Evolutionary conservation across 2,329 filamentous ascomycete species (phyloP).

Genomic region (Penicillium sclerotigenum): DNA sequence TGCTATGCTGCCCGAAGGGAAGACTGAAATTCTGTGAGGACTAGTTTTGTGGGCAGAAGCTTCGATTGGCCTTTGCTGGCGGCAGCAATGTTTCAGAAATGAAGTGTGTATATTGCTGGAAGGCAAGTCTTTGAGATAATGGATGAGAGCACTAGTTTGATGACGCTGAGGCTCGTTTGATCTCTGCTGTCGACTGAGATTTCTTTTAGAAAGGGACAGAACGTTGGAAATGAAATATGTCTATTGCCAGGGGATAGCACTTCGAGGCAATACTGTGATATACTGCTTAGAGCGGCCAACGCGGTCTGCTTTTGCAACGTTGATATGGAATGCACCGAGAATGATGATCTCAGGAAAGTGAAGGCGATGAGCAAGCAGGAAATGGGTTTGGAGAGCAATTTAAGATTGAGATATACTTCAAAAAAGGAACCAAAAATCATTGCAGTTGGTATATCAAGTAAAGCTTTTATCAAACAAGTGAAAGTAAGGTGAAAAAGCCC

Average conservation of each 20-base stretch:
- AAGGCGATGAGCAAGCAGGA: not conserved
- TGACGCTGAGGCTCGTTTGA: not conserved
- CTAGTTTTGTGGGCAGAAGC: not conserved
- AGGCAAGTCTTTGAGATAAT: not conserved
- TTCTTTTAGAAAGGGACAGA: not conserved
- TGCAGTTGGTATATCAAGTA: not conserved
- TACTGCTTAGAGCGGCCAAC: not conserved
- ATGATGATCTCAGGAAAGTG: no score
- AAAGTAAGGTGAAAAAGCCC: not conserved
- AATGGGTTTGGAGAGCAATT: not conserved
- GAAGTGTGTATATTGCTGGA: not conserved
- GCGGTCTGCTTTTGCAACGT: not conserved
- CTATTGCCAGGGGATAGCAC: not conserved
- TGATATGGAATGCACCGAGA: not conserved
- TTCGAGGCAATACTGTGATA: not conserved
- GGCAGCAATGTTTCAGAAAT: not conserved
- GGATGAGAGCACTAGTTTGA: not conserved
- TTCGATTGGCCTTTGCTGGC: not conserved
- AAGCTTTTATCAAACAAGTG: not conserved
- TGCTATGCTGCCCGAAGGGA: not conserved
- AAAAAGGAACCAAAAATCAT: not conserved
- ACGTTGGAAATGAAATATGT: not conserved
- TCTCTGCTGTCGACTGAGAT: not conserved
- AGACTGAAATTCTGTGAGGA: not conserved
- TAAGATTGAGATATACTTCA: not conserved